These are phyloP conservation scores for Xanthoparmelia taractica DNA, from an alignment of 495 filamentous ascomycete genomes.

Conservation along the genomic window DNA sequence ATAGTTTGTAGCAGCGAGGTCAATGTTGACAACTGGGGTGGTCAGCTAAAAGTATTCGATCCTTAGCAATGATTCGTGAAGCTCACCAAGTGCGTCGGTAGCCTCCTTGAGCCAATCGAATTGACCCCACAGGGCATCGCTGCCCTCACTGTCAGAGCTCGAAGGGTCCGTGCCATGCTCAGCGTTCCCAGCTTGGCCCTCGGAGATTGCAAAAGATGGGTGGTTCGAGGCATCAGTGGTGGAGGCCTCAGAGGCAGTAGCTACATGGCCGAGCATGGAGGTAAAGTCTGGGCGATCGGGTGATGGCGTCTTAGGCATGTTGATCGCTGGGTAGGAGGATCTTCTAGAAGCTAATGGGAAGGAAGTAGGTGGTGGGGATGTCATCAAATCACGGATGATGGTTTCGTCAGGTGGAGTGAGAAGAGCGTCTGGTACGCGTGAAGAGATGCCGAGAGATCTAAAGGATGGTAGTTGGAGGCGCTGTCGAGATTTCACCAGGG, in stretches of 20 bases:
- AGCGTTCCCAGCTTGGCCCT: not conserved
- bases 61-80: conserved; percentile 26
- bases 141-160: conserved; percentile 9
- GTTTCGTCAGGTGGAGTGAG: conserved; percentile 28
- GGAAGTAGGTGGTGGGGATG: not conserved
- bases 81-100: conserved; percentile 11
- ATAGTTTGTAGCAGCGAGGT: conserved; percentile 25
- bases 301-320: conserved; percentile 18
- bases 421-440: conserved; percentile 33
- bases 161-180: not conserved
- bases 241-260: conserved; percentile 4
- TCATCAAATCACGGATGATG: conserved; percentile 4
- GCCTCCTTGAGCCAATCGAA: conserved; percentile 9
- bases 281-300: not conserved
- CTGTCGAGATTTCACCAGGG: conserved; percentile 10
- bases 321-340: conserved; percentile 15
- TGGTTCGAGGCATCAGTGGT: not conserved
- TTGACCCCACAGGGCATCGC: not conserved
- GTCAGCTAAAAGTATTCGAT: conserved; percentile 14
- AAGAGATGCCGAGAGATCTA: conserved; percentile 35
- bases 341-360: conserved; percentile 6
- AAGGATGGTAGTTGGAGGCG: conserved; percentile 34
- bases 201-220: not conserved
- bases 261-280: not conserved
- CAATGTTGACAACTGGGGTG: conserved; percentile 6